Percentiles rank a stretch among this genome's conserved stretches.
Conservation (phyloP, 2,329 filamentous ascomycete genomes). For the Exophiala aquamarina region DNA sequence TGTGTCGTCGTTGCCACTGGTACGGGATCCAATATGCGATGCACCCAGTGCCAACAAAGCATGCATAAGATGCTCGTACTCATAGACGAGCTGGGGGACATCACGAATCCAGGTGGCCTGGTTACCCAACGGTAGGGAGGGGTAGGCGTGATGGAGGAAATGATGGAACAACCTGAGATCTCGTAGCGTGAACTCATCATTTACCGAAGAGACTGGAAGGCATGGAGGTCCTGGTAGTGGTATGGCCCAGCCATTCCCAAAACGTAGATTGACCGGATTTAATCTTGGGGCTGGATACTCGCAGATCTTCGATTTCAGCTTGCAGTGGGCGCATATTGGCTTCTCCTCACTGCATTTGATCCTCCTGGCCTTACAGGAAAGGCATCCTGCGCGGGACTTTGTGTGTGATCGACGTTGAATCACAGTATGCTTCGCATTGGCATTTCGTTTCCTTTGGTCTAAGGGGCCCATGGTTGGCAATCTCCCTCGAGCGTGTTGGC, state of each 20-base stretch:
- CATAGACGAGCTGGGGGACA: slow-evolving; percentile 64
- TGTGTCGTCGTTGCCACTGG: slow-evolving; percentile 37
- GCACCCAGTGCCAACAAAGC: slow-evolving; percentile 67
- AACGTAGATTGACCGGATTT: background rate
- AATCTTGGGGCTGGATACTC: slow-evolving; percentile 1
- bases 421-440: too few relatives aligned
- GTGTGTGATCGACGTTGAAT: slow-evolving; percentile 7
- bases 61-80: slow-evolving; percentile 69
- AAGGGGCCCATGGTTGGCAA: slow-evolving; percentile 25
- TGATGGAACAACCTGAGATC: slow-evolving; percentile 55
- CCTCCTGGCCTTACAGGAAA: slow-evolving; percentile 10
- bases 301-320: slow-evolving; percentile 2
- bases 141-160: slow-evolving; percentile 53
- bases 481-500: too few relatives aligned
- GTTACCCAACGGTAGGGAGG: slow-evolving; percentile 63
- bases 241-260: background rate
- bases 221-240: background rate
- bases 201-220: background rate
- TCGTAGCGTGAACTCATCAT: slow-evolving; percentile 2
- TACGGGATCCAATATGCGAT: slow-evolving; percentile 48
- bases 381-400: slow-evolving; percentile 15
- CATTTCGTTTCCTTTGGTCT: too few relatives aligned
- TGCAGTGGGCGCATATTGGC: slow-evolving; percentile 7
- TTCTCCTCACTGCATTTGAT: slow-evolving; percentile 13
- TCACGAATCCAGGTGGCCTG: slow-evolving; percentile 66